phyloP scores from a whole-genome alignment of 108 stramenopile genomes.

The Pseudonitzschia multistriata region DNA sequence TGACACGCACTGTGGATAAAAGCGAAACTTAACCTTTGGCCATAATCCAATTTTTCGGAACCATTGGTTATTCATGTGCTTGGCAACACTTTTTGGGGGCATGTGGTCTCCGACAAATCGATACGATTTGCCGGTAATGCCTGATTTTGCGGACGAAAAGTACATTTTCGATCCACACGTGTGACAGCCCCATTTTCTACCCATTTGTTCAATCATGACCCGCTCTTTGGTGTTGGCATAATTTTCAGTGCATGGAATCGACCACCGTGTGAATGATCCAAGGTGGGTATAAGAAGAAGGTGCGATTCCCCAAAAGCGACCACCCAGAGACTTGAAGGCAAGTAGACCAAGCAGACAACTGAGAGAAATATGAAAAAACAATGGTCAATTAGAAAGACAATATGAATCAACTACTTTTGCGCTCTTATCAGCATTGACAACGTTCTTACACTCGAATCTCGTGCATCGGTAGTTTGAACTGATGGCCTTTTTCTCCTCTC shows the following conservation, averaged over 20 bases:
- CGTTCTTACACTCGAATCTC: constrained; percentile 30
- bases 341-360: constrained; percentile 68
- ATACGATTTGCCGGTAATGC: constrained; percentile 10
- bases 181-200: constrained; percentile 74
- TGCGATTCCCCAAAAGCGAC: constrained; percentile 73
- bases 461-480: constrained; percentile 14
- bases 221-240: constrained; percentile 76
- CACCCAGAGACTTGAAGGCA: constrained; percentile 74
- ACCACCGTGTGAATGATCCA: constrained; percentile 72
- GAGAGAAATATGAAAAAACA: not conserved
- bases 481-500: not conserved
- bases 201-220: constrained; percentile 49
- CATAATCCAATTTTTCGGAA: constrained; percentile 34
- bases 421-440: constrained; percentile 1
- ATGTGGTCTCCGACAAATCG: constrained; percentile 86
- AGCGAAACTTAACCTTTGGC: constrained; percentile 58
- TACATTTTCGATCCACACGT: constrained; percentile 73
- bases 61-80: constrained; percentile 59
- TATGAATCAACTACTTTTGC: no score
- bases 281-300: constrained; percentile 74
- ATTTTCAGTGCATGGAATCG: constrained; percentile 55
- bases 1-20: constrained; percentile 80
- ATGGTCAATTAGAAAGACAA: not conserved
- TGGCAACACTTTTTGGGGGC: constrained; percentile 80
- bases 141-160: constrained; percentile 11